Base-by-base conservation (phyloP, 441 rosid genomes). In the Bocquillonia castaneifolia region DNA sequence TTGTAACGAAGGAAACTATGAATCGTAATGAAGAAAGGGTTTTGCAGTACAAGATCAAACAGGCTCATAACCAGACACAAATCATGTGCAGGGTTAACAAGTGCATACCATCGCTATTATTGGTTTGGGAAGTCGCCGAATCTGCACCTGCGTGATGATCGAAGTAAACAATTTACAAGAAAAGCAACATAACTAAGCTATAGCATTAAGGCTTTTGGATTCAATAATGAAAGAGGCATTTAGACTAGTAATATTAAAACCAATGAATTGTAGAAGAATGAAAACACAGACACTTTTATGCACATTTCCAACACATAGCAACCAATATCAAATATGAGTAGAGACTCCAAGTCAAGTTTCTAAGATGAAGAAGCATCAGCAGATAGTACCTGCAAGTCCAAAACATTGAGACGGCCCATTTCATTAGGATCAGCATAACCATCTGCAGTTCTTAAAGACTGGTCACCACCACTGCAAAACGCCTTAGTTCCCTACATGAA, bases 401-500 rank as follows among this genome's bases (percentile, higher is more conserved):
- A 79, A 48, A 89, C 94, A 79, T 91, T 88, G 51, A 91, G 88
- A 51, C 97, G 85, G 6, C 88, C 86, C 63, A 82, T 76, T 74
- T 86, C 82, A 23, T 83, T 79, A 17, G 82, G 74, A 79, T 91
- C 97, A 72, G 96, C 92, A 77, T 91, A 91, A 54, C 97, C 97
- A 40, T 83, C 87, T 58, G 73, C 66, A 7, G 85, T 86, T 83
- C 92, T 82, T 79, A 91, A 57, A 1, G 89, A 81, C 75, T 89
- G 98, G 63, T 93, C 97, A 34, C 98, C 97, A 22, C 98, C 94
- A 59, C 97, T 91, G 59, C 97, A 89, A 77, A 91, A 91, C 36
- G 98, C 98, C 64, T 86, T 72, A 18, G 89, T 90, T 76, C 98
- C 97, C 98, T 93, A 59, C 57, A 75, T n/a, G 63, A 75, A 51